A percentile compares a stretch with the other conserved stretches of the same genome.
These are phyloP conservation scores for Shiraia sp. DNA, from an alignment of 2,329 filamentous ascomycete species.

Conservation along the genomic window DNA sequence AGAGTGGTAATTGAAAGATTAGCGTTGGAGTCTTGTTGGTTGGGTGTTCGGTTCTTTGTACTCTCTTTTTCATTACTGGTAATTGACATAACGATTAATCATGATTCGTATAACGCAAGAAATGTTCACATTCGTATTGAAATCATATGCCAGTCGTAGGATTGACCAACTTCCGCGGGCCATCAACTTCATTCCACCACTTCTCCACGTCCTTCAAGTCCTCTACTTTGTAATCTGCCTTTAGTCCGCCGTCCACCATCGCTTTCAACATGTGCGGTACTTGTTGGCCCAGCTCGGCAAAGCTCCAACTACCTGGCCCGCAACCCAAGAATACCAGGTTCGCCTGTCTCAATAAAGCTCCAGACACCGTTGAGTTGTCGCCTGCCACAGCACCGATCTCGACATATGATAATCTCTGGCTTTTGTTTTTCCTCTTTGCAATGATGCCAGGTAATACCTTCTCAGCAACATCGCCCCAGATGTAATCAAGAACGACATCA, in stretches of 20 bases:
- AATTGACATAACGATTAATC: no score
- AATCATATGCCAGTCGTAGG: not conserved
- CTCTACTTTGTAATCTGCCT: slow-evolving; percentile 9
- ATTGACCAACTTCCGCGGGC: not conserved
- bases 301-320: slow-evolving; percentile 19
- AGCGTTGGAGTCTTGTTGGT: no score
- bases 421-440: slow-evolving; percentile 15
- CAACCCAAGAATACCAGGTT: slow-evolving; percentile 15
- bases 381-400: slow-evolving; percentile 20
- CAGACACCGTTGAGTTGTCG: slow-evolving; percentile 2
- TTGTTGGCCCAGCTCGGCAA: slow-evolving; percentile 11
- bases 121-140: no score
- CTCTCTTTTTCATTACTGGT: no score
- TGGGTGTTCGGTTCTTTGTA: no score
- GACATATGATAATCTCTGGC: slow-evolving; percentile 18
- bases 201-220: slow-evolving; percentile 8
- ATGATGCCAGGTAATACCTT: slow-evolving; percentile 8
- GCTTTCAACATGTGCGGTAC: slow-evolving; percentile 11
- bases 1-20: no score
- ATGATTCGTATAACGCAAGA: no score
- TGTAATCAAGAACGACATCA: slow-evolving; percentile 62
- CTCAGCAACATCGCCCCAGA: slow-evolving; percentile 51
- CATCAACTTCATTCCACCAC: slow-evolving; percentile 12
- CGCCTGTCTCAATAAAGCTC: slow-evolving; percentile 11
- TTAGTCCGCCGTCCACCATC: slow-evolving; percentile 6